phyloP scores from a whole-genome alignment of 371 early-diverging fungal genomes.

The Mucor lusitanicus region DNA sequence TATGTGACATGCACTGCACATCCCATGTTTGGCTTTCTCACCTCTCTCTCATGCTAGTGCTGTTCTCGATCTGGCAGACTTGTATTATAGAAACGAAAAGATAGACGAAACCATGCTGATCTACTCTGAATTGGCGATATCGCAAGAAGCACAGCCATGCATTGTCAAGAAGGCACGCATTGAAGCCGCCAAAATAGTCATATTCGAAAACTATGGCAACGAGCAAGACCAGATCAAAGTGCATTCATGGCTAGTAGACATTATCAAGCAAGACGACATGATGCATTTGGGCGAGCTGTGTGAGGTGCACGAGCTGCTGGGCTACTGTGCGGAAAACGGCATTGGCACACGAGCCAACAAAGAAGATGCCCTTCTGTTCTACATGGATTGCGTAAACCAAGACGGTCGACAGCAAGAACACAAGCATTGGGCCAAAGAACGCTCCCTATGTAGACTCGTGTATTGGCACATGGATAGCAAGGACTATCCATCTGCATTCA shows the following conservation, averaged over 20 bases:
- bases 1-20: conserved; percentile 9
- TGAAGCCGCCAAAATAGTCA: neutral
- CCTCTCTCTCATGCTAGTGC: conserved; percentile 8
- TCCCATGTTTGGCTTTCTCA: neutral
- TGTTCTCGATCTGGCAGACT: conserved; percentile 16
- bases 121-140: conserved; percentile 19
- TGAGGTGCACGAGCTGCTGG: conserved; percentile 3
- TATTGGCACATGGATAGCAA: conserved; percentile 18
- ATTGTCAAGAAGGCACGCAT: conserved; percentile 16
- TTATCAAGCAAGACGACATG: neutral
- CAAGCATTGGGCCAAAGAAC: conserved; percentile 30
- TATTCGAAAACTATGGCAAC: conserved; percentile 4
- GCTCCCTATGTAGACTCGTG: conserved; percentile 31
- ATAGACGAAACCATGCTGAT: conserved; percentile 16
- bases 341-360: conserved; percentile 27
- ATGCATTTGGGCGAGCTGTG: neutral
- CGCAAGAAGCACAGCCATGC: neutral
- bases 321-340: conserved; percentile 36
- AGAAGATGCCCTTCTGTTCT: conserved; percentile 9
- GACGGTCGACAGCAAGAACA: neutral
- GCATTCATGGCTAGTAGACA: conserved; percentile 1
- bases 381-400: neutral
- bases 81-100: conserved; percentile 11
- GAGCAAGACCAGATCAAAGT: neutral
- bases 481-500: conserved; percentile 16